These are phyloP conservation scores for Rhizoctonia solani DNA, from an alignment of 1,284 basidiomycete genomes.

Conservation along the genomic window DNA sequence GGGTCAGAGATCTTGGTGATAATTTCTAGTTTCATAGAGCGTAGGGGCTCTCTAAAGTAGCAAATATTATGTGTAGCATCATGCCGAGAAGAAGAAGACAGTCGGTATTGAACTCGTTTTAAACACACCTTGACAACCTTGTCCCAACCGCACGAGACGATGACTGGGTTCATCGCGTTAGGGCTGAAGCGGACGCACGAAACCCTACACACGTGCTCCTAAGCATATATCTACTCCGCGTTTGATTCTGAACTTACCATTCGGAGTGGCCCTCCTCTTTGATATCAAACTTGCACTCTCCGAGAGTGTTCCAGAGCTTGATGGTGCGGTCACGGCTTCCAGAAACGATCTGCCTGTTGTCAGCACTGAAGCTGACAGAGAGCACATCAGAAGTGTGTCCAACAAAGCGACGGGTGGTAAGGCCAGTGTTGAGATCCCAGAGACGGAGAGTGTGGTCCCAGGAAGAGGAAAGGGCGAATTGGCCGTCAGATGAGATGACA, in stretches of 20 bases:
- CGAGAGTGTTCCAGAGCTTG: conserved; percentile 99
- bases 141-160: conserved; percentile 99
- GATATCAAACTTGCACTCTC: conserved; percentile 99
- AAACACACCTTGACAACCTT: conserved; percentile 97
- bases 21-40: conserved; percentile 69
- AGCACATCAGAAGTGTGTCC: conserved; percentile 98
- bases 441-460: conserved; percentile 99
- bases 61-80: conserved; percentile 70
- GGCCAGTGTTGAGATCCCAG: conserved; percentile 97
- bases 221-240: not conserved
- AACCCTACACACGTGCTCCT: conserved; percentile 67
- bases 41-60: conserved; percentile 74
- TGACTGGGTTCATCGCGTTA: conserved; percentile 96
- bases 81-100: conserved; percentile 44
- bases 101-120: conserved; percentile 36
- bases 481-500: conserved; percentile 97
- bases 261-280: conserved; percentile 97
- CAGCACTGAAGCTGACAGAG: conserved; percentile 96
- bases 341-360: conserved; percentile 98
- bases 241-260: conserved; percentile 62
- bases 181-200: conserved; percentile 99
- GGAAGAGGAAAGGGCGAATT: conserved; percentile 98
- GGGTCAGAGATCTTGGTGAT: conserved; percentile 78
- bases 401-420: conserved; percentile 94
- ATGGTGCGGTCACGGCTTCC: conserved; percentile 96